Evolutionary conservation across 768 basidiomycete species (phyloP).

Genomic region (Sporobolomyces pararoseus): DNA sequence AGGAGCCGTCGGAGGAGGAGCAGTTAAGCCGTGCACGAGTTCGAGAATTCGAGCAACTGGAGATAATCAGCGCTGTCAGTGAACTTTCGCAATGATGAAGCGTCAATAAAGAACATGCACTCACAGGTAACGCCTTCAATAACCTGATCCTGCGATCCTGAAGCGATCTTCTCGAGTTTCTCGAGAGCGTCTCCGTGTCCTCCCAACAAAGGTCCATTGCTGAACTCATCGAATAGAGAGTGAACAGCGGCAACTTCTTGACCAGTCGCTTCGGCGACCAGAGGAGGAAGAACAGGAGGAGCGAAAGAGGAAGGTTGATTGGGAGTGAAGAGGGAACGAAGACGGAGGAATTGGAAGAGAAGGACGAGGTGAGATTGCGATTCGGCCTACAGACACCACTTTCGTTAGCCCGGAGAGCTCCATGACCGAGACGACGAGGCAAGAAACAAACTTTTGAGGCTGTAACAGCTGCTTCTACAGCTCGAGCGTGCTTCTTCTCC

Average conservation of each 20-base stretch:
- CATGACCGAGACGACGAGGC: not conserved
- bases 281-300: conserved; percentile 39
- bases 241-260: conserved; percentile 44
- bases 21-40: conserved; percentile 43
- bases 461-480: conserved; percentile 39
- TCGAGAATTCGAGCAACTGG: conserved; percentile 37
- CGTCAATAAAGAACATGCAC: not conserved
- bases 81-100: not conserved
- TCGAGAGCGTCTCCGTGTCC: conserved; percentile 42
- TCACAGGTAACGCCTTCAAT: conserved; percentile 44
- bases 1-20: conserved; percentile 27
- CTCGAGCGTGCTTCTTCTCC: conserved; percentile 39
- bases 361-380: conserved; percentile 37
- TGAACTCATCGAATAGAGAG: conserved; percentile 39
- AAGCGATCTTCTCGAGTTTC: conserved; percentile 35
- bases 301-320: conserved; percentile 20
- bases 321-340: conserved; percentile 42
- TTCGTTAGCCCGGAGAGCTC: not conserved
- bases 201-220: conserved; percentile 42
- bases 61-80: not conserved
- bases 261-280: conserved; percentile 40
- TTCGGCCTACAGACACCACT: conserved; percentile 13
- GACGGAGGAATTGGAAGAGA: conserved; percentile 46
- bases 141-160: conserved; percentile 32
- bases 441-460: conserved; percentile 37